Base-by-base conservation (phyloP, 805 yeast species). In the Lachancea nothofagi region DNA sequence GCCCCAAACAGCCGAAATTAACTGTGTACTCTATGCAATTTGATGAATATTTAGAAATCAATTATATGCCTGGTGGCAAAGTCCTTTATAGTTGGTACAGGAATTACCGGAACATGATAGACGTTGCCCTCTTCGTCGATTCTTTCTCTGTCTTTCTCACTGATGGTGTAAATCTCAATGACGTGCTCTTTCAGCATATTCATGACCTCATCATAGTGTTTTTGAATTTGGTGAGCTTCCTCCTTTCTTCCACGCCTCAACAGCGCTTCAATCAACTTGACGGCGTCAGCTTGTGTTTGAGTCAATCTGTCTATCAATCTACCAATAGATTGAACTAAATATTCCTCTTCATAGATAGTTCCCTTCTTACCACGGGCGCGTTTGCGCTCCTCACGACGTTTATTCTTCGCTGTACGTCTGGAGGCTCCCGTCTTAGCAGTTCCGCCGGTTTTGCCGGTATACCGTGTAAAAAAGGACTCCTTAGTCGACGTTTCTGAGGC, bases 401-500 rank as follows among this genome's bases (percentile, higher is more conserved):
- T 77, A 62, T 93, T 93, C 66, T 93, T 93, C 5, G 94, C 75
- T 0, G 98, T 89, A 55, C 83, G 75, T 62, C 99, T 76, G 0
- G 96, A 81, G 2, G 93, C 97, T 21, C 97, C 97, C 0, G 98
- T 93, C 57, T 84, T 83, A 3, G 97, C 97, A 2, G 98, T 93
- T 18, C 96, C 96, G 1, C 83, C 72, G 1, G 97, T 89, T 63
- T 90, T 89, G 47, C 97, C 98, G 0, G 98, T 93, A 61, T 93
- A 93, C 57, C 95, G 75, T 1, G 99, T 93, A 66, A 87, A 85
- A 61, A 89, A 86, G 0, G 97, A 88, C 27, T 90, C 94, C 21
- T 85, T 83, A 0, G 95, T 85, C 0, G 97, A 86, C 0, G 95
- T 80, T 59, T 88, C 97, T 0, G 96, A 83, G 1, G 95, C 93